Base-by-base conservation (phyloP, 164 flowering plant species). In the Macadamia tetraphylla region DNA sequence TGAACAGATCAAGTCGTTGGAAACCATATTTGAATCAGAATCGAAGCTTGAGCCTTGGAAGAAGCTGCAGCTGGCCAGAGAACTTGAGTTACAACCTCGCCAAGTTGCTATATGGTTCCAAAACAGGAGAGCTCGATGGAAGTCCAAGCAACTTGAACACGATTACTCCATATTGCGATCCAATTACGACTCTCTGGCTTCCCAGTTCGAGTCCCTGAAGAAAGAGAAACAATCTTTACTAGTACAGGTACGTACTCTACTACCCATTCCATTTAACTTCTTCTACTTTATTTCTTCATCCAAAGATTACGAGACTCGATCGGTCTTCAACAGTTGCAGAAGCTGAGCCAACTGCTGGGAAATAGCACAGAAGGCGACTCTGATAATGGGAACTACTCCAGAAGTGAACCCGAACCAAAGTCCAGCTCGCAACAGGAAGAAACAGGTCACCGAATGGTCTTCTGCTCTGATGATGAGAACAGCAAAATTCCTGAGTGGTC, bases 21-120 rank as follows among this genome's bases (percentile, higher is more conserved):
- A 91, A 71, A 51, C 80, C 35, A 85, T 83, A n/a, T 91, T 89
- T 52, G 87, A 86, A 65, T 63, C 84, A 6, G 95, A 89, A 59
- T 67, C 85, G 0, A 89, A 82, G 77, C 87, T 84, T 8, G 92
- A 89, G 65, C 84, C 94, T 5, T 70, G 68, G 70, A 82, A 71
- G 86, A 91, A 91, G 78, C 31, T 77, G 70, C 77, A 85, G 70
- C 58, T 91, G 35, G 95, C 97, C 1, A 69, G 70, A 48, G 89
- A 89, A 70, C 84, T 91, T 0, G 89, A 85, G 42, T 76, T 91
- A 70, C 84, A 88, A 60, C 94, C 95, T 0, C 76, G 89, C 13
- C 97, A 91, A 74, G 78, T 91, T 1, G 92, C 90, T 17, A 89
- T 89, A 42, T 91, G 97, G 97, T 89, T 91, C 77, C 95, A 91